Evolutionary conservation across 2,329 filamentous ascomycete species (phyloP), one percentile per base, ranked within the genome.

Genomic region (Fusarium sambucinum): DNA sequence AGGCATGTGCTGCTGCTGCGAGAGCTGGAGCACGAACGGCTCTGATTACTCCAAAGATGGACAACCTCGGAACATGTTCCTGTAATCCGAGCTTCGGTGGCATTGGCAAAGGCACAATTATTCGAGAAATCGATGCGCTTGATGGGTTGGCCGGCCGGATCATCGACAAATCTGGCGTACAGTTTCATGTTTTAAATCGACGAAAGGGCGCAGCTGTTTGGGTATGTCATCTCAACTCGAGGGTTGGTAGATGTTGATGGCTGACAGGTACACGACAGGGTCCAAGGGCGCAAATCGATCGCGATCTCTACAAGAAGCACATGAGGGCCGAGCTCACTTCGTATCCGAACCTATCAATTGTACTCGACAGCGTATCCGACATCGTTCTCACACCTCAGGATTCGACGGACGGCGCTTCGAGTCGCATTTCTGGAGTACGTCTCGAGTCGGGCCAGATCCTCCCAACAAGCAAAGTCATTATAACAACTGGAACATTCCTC

Each of bases 31-130:
- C 95, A 50, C 89, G 90, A 73, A 98, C 96, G 41, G 95, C 92
- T 3, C 87, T 99, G 70, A 85, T 99, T 48, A 99, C 96, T 2
- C 96, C 95, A 3, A 93, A 92, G 63, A 80, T 93, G 59, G 90
- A 94, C 61, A 97, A 97, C 73, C 89, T 98, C 21, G 95, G 95
- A 56, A 93, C 96, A 30, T 98, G 95, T 81, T 97, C 94, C 35
- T 98, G 95, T 82, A 98, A 98, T 77, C 95, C 95, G 3, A 97
- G 93, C 68, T 97, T 99, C 76, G 96, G 96, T 38, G 96, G 96
- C n/a, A 98, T 99, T 72, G 96, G 96, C 44, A 99, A 99, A 78
- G 96, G 96, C 17, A 98, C 93, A 12, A 97, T 99, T 83, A 84
- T 99, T 51, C 90, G 95, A 41, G 96, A 99, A 80, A 90, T 99